Percentiles rank a stretch among this genome's conserved stretches.
These are phyloP conservation scores for Citrus reticulata DNA, from an alignment of 345 rosid species.

Conservation along the genomic window DNA sequence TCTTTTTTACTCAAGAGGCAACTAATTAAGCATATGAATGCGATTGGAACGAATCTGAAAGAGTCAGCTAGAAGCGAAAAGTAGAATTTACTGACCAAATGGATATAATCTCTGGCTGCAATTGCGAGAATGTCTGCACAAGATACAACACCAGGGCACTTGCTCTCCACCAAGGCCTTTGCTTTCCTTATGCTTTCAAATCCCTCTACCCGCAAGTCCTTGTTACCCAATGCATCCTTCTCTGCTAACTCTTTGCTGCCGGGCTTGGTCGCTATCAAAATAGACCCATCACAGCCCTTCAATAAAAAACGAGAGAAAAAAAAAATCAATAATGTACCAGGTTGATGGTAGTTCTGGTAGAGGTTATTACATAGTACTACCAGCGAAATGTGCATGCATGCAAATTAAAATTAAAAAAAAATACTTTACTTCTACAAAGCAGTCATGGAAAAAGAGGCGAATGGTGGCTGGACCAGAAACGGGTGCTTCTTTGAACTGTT, in stretches of 20 bases:
- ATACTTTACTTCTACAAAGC: slow-evolving; percentile 68
- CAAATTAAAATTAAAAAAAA: not conserved
- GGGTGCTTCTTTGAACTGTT: slow-evolving; percentile 66
- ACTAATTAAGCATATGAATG: not conserved
- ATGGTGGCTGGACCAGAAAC: slow-evolving; percentile 85
- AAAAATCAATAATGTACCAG: not conserved
- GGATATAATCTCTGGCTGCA: slow-evolving; percentile 78
- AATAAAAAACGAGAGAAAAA: not conserved
- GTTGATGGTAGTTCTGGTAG: not conserved
- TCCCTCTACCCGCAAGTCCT: slow-evolving; percentile 59
- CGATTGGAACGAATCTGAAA: not conserved
- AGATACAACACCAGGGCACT: slow-evolving; percentile 79
- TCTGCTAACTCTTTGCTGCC: slow-evolving; percentile 67
- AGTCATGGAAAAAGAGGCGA: slow-evolving; percentile 93
- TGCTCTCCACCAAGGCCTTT: slow-evolving; percentile 68
- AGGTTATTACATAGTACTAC: not conserved
- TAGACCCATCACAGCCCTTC: slow-evolving; percentile 90
- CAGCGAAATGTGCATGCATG: slow-evolving; percentile 8
- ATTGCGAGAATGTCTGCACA: slow-evolving; percentile 88
- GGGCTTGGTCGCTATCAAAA: slow-evolving; percentile 51
- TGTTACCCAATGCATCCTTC: slow-evolving; percentile 70
- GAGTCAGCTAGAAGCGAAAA: not conserved
- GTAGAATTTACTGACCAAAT: slow-evolving; percentile 33
- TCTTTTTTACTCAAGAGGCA: not conserved
- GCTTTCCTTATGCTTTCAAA: slow-evolving; percentile 59